phyloP scores from a whole-genome alignment of 2,329 filamentous ascomycete genomes.

The Celoporthe dispersa region DNA sequence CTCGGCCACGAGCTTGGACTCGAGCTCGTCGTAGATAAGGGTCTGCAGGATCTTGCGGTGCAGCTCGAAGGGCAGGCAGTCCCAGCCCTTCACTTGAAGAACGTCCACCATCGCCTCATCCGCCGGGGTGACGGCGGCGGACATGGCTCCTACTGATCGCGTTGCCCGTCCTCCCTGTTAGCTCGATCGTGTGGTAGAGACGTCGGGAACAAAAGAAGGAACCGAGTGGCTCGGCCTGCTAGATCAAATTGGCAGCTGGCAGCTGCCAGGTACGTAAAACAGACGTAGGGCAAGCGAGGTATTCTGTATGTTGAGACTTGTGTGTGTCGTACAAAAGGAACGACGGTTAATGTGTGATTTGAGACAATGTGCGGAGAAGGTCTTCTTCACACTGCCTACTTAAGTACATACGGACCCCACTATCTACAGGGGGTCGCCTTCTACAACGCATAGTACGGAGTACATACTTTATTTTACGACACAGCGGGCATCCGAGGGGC shows the following conservation, averaged over 20 bases:
- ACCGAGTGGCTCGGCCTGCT: not conserved
- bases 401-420: not conserved
- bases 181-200: not conserved
- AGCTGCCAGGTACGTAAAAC: not conserved
- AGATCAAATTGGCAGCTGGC: not conserved
- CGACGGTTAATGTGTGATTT: not conserved
- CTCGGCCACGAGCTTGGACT: conserved; percentile 27
- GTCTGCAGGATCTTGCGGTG: conserved; percentile 27
- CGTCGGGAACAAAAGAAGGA: not conserved
- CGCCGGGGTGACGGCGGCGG: not conserved
- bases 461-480: not conserved
- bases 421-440: not conserved
- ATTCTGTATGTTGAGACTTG: not conserved
- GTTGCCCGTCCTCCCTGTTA: not conserved
- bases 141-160: not conserved
- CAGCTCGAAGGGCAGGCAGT: conserved; percentile 28
- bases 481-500: not conserved
- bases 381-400: not conserved
- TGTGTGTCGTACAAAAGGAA: not conserved
- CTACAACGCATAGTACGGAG: no score
- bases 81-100: conserved; percentile 15
- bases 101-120: not conserved
- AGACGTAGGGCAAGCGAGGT: not conserved
- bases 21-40: conserved; percentile 24
- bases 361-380: not conserved